Evolutionary conservation across 1,139 yeast species (phyloP).

Genomic region (Candida pseudoviswanathii): DNA sequence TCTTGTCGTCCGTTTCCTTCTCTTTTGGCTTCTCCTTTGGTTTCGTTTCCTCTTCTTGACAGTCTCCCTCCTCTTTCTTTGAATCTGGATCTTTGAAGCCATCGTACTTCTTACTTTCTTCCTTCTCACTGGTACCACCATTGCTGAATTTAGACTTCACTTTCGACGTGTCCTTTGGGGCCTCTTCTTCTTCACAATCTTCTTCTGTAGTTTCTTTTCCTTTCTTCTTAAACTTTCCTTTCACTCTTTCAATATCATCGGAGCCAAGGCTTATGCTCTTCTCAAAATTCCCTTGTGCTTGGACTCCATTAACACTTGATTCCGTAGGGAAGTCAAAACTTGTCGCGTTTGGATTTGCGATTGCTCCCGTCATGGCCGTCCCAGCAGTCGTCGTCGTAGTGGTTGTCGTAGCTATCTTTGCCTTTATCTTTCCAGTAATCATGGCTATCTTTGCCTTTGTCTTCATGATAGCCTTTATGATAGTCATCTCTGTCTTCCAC

Average conservation of each 20-base stretch:
- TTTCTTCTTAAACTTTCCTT: neutral
- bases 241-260: neutral
- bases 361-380: slow-evolving; percentile 4
- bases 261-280: neutral
- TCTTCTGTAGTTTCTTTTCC: neutral
- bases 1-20: neutral
- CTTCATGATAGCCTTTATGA: too few relatives aligned
- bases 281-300: neutral
- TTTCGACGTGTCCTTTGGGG: neutral
- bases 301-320: neutral
- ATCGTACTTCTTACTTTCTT: neutral
- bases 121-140: neutral
- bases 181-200: neutral
- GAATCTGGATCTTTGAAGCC: slow-evolving; percentile 6
- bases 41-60: neutral
- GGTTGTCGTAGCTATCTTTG: neutral
- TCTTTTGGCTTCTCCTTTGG: neutral
- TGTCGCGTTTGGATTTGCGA: slow-evolving; percentile 4
- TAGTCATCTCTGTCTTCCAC: too few relatives aligned
- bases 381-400: neutral
- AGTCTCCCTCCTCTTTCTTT: slow-evolving; percentile 5
- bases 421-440: neutral
- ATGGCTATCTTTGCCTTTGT: neutral
- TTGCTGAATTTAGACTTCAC: slow-evolving; percentile 2
- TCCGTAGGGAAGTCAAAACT: neutral